Evolutionary conservation across 495 filamentous ascomycete species (phyloP).

Genomic region (Pyrenopolyporus hunteri): DNA sequence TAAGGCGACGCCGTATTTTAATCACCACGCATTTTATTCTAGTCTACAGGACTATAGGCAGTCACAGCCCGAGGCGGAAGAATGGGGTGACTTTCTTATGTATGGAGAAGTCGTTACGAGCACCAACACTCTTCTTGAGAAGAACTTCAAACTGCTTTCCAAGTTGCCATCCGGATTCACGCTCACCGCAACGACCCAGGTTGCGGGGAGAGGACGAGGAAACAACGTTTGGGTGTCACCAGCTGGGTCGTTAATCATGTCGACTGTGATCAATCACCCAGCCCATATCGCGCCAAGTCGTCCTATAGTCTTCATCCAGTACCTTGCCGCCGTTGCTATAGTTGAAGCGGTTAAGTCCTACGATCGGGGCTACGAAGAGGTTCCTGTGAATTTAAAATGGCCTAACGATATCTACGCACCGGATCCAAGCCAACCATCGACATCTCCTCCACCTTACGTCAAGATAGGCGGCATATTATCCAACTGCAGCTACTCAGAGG

Average conservation of each 20-base stretch:
- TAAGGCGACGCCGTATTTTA: conserved; percentile 86
- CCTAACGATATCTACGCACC: conserved; percentile 94
- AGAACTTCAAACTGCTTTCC: conserved; percentile 79
- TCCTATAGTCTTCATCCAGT: conserved; percentile 93
- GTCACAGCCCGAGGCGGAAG: conserved; percentile 57
- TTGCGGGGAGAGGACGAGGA: conserved; percentile 90
- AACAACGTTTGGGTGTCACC: conserved; percentile 96
- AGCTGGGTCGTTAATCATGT: conserved; percentile 83
- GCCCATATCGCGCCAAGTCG: conserved; percentile 71
- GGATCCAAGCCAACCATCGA: conserved; percentile 66
- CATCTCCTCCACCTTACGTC: conserved; percentile 66
- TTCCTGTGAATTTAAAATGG: conserved; percentile 94
- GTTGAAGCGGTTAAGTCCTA: conserved; percentile 85
- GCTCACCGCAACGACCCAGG: conserved; percentile 86
- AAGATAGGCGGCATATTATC: conserved; percentile 96
- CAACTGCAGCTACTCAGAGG: conserved; percentile 79
- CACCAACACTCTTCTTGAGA: conserved; percentile 94
- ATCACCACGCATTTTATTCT: conserved; percentile 79
- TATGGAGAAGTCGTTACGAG: conserved; percentile 95
- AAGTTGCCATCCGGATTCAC: conserved; percentile 83
- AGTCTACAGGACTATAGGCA: conserved; percentile 70
- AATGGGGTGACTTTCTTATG: conserved; percentile 78
- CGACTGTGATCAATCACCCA: conserved; percentile 81
- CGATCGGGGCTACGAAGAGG: conserved; percentile 65
- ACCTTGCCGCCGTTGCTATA: conserved; percentile 88